A percentile compares a stretch with the other conserved stretches of the same genome.
Evolutionary conservation across 75 land plant genomes (phyloP).

Genomic region (Sequoia sempervirens): DNA sequence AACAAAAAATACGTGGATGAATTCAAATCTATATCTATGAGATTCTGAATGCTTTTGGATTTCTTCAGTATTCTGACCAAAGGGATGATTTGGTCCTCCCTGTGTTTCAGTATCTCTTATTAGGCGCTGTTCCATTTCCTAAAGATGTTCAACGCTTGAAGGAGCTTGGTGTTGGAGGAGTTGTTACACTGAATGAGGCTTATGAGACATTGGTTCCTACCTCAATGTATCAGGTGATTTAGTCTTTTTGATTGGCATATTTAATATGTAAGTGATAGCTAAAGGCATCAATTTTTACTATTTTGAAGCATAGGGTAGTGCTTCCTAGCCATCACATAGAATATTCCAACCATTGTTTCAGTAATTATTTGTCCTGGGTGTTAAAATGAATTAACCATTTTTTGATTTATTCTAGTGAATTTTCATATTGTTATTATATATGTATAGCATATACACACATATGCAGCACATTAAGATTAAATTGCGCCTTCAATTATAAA

Average conservation of each 20-base stretch:
- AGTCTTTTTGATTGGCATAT: neutral
- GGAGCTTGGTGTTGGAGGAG: slow-evolving; percentile 77
- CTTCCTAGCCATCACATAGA: neutral
- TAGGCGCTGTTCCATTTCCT: slow-evolving; percentile 97
- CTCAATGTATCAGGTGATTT: slow-evolving; percentile 59
- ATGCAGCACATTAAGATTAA: neutral
- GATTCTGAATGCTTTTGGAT: neutral
- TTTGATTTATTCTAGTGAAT: too few species aligned
- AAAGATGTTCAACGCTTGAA: slow-evolving; percentile 72
- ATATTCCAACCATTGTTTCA: neutral
- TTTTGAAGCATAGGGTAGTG: neutral
- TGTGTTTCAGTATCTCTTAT: slow-evolving; percentile 66
- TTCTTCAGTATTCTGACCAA: neutral
- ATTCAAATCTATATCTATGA: neutral
- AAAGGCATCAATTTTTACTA: neutral
- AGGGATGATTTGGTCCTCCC: neutral
- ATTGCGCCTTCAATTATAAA: neutral
- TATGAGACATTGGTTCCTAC: slow-evolving; percentile 90
- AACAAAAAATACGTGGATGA: neutral
- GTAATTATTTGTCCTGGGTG: too few species aligned
- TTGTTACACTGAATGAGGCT: slow-evolving; percentile 84
- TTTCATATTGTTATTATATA: too few species aligned
- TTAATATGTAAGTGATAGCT: neutral
- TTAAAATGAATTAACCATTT: too few species aligned
- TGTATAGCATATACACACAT: too few species aligned